Evolutionary conservation across 768 basidiomycete species (phyloP).

Genomic region (Mycena capillaripes): DNA sequence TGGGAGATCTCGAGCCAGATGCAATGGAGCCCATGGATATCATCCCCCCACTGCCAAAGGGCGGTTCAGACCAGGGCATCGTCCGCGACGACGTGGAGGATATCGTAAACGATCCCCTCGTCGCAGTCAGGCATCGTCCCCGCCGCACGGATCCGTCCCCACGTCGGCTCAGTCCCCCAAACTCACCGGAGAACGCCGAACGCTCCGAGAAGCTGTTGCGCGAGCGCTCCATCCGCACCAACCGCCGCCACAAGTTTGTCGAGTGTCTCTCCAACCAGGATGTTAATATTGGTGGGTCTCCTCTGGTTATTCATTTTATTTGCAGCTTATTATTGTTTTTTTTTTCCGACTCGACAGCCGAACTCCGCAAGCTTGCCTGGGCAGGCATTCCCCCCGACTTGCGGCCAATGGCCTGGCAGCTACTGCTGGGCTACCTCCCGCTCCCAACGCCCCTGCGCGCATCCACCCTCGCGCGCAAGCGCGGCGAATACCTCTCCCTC

Average conservation of each 20-base stretch:
- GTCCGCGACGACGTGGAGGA: slow-evolving; percentile 80
- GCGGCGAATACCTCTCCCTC: slow-evolving; percentile 91
- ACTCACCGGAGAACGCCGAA: slow-evolving; percentile 51
- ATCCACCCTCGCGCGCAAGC: slow-evolving; percentile 87
- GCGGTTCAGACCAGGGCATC: slow-evolving; percentile 59
- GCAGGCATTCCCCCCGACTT: slow-evolving; percentile 91
- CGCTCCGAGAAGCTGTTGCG: slow-evolving; percentile 74
- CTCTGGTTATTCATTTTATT: slow-evolving; percentile 14
- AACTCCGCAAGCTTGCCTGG: slow-evolving; percentile 94
- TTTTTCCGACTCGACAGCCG: slow-evolving; percentile 62
- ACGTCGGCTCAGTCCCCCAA: slow-evolving; percentile 40
- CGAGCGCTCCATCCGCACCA: slow-evolving; percentile 83
- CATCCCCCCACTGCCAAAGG: slow-evolving; percentile 49
- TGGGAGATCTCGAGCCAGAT: slow-evolving; percentile 82
- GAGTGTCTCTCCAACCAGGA: slow-evolving; percentile 83
- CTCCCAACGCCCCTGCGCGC: slow-evolving; percentile 82
- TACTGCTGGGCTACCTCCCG: slow-evolving; percentile 96
- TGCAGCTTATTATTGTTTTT: neutral
- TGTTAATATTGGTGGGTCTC: slow-evolving; percentile 81
- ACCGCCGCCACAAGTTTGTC: slow-evolving; percentile 84
- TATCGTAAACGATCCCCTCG: slow-evolving; percentile 79
- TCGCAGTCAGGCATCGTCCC: slow-evolving; percentile 62
- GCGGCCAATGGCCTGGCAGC: slow-evolving; percentile 93
- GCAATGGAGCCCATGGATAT: slow-evolving; percentile 39
- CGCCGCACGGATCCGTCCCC: slow-evolving; percentile 54